Conservation (phyloP, 1,139 yeast species). For the Yamadazyma aaseri region DNA sequence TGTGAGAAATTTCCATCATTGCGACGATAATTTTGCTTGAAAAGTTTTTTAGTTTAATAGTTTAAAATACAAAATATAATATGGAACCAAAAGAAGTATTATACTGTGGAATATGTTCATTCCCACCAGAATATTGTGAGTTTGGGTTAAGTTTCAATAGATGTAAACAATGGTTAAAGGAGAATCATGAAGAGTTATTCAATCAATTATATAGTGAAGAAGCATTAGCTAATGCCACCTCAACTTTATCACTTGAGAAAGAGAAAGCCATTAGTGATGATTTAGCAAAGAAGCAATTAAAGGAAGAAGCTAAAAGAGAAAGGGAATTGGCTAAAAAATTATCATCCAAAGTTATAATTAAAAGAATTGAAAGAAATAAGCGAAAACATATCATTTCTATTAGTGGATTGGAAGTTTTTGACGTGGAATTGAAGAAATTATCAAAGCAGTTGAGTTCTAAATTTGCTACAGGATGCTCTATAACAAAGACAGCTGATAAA, state of each 20-base stretch:
- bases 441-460: slow-evolving; percentile 91
- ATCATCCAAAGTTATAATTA: slow-evolving; percentile 76
- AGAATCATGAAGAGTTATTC: slow-evolving; percentile 55
- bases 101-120: slow-evolving; percentile 83
- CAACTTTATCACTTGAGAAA: slow-evolving; percentile 65
- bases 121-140: slow-evolving; percentile 94
- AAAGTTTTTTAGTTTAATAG: slow-evolving; percentile 4
- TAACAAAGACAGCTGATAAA: slow-evolving; percentile 88
- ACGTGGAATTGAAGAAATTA: slow-evolving; percentile 83
- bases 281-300: slow-evolving; percentile 79
- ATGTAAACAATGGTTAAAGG: slow-evolving; percentile 81
- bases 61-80: slow-evolving; percentile 1
- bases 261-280: slow-evolving; percentile 83
- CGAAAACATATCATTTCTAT: slow-evolving; percentile 86
- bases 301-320: slow-evolving; percentile 86
- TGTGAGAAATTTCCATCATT: slow-evolving; percentile 40
- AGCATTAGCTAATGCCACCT: slow-evolving; percentile 50
- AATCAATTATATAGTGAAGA: slow-evolving; percentile 60
- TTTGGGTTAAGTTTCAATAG: slow-evolving; percentile 80
- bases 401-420: slow-evolving; percentile 85
- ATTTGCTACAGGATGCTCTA: slow-evolving; percentile 96
- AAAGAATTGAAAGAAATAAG: slow-evolving; percentile 87
- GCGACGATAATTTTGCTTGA: slow-evolving; percentile 15
- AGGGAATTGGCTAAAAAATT: slow-evolving; percentile 78
- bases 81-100: slow-evolving; percentile 48